A percentile compares a stretch with the other conserved stretches of the same genome.
These are phyloP conservation scores for Xylaria grammica DNA, from an alignment of 495 filamentous ascomycete genomes.

Conservation along the genomic window DNA sequence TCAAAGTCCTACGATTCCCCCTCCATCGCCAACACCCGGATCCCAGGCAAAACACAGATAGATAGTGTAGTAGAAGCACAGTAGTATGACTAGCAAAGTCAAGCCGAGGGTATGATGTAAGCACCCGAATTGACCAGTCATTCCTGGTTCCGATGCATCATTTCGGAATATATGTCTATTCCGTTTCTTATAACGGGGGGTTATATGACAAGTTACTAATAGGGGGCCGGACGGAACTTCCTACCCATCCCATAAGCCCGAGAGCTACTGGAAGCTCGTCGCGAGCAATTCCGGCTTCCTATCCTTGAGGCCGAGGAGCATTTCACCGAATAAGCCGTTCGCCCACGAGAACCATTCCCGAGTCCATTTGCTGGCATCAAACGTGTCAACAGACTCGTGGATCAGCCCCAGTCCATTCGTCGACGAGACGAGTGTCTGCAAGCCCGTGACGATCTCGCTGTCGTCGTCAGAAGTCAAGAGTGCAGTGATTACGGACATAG, in stretches of 20 bases:
- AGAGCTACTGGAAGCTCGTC: slow-evolving; percentile 39
- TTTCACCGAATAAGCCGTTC: slow-evolving; percentile 64
- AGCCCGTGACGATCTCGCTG: slow-evolving; percentile 54
- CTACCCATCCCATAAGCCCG: background rate
- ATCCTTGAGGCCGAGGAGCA: slow-evolving; percentile 56
- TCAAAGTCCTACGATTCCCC: slow-evolving; percentile 2
- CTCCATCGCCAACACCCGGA: background rate
- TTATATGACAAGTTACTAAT: slow-evolving; percentile 1
- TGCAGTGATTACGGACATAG: slow-evolving; percentile 61
- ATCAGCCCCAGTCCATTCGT: slow-evolving; percentile 57
- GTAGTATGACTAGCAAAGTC: too few species aligned
- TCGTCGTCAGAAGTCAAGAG: slow-evolving; percentile 61
- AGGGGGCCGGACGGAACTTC: background rate
- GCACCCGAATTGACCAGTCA: background rate
- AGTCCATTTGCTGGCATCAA: slow-evolving; percentile 46
- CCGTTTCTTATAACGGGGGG: background rate
- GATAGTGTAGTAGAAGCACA: background rate
- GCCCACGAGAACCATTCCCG: slow-evolving; percentile 66
- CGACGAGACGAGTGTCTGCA: slow-evolving; percentile 57
- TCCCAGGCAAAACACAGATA: background rate
- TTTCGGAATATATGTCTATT: background rate
- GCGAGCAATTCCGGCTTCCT: slow-evolving; percentile 52
- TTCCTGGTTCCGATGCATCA: background rate
- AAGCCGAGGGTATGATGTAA: too few species aligned
- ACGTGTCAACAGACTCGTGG: slow-evolving; percentile 44